Base-by-base conservation (phyloP, 2,329 filamentous ascomycete species). In the Fusarium chuoi region DNA sequence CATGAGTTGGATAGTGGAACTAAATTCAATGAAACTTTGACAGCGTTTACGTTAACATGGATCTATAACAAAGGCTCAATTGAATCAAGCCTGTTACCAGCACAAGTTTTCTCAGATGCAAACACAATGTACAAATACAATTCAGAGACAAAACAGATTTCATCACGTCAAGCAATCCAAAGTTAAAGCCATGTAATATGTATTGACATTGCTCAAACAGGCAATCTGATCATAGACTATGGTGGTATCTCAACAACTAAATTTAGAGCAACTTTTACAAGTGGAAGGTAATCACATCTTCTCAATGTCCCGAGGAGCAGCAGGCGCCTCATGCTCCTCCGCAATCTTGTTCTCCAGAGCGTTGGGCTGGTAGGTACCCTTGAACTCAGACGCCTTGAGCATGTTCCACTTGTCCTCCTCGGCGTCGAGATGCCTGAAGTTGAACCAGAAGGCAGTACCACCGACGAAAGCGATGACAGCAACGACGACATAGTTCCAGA, bases 381-480 rank as follows among this genome's bases (percentile, higher is more conserved):
- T 78, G 70, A 75, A 87, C 72, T 84, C 79, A 28, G 84, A 84
- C 76, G 82, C 83, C 80, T 84, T 80, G 57, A 89, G 81, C 87
- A 90, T 87, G 81, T 95, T 95, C 74, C 92, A 83, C 76, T 86
- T 84, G 80, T 94, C 93, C 79, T 95, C 93, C 73, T 91, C 84
- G 33, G 81, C 83, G 78, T 95, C 93, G 15, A 92, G 84, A n/a
- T 88, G 84, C 44, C 86, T 83, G 84, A 92, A 93, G 77, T 87
- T 89, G 77, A 91, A 80, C 91, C 92, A 95, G 84, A 95, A 94
- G 5, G 85, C 84, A 8, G 86, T 70, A 30, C 90, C 91, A 41
- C 91, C 92, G 13, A 91, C 58, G 42, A 89, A 87, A 1, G 92
- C 88, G 58, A 94, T 84, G 65, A 89, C 83, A 11, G 91, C 90